These are phyloP conservation scores for Daldinia loculata DNA, from an alignment of 495 filamentous ascomycete species.

Conservation along the genomic window DNA sequence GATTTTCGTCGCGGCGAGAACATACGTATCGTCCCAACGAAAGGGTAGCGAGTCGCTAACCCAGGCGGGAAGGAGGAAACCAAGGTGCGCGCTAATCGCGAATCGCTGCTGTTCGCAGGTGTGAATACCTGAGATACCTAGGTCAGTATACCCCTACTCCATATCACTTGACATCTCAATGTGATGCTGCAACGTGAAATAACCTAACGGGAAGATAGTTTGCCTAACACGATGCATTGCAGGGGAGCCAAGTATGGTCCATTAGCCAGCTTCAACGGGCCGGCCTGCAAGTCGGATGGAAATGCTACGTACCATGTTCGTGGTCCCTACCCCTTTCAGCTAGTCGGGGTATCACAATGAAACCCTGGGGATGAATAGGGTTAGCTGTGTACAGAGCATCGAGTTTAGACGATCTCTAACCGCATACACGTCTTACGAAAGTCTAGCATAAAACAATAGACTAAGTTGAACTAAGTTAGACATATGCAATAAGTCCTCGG, in stretches of 20 bases:
- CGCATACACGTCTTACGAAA: background rate
- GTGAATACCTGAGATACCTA: background rate
- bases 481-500: background rate
- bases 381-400: background rate
- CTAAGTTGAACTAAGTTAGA: conserved; percentile 1
- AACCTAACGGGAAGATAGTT: background rate
- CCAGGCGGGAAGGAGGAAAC: background rate
- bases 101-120: background rate
- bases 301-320: background rate
- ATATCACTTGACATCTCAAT: background rate
- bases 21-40: background rate
- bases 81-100: background rate
- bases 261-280: background rate
- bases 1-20: background rate
- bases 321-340: background rate
- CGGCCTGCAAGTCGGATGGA: background rate
- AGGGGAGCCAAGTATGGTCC: background rate
- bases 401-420: background rate
- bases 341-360: background rate
- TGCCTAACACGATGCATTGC: background rate
- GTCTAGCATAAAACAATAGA: background rate
- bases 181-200: background rate
- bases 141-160: background rate
- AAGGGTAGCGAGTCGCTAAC: background rate
- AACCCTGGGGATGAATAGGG: background rate